Base-by-base conservation (phyloP, 768 basidiomycete genomes). In the Suillus placidus region DNA sequence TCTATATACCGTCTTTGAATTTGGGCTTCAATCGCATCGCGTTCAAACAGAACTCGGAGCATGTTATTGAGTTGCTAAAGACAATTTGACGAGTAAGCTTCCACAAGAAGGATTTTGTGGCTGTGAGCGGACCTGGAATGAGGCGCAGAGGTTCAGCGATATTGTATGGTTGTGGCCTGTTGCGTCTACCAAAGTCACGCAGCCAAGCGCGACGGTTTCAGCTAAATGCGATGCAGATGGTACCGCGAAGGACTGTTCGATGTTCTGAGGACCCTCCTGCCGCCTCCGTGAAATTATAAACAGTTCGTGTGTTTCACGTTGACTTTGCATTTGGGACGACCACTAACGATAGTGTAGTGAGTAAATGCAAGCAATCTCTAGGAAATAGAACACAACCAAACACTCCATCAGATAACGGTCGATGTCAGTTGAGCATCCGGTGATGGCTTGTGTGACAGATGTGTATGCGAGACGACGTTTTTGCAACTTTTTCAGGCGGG, bases 61-160 rank as follows among this genome's bases (percentile, higher is more conserved):
- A 74, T 65, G n/a, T 52, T 65, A 35, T 68, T 67, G 1, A 75
- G 68, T 72, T 74, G 73, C 73, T 73, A 54, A 8, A 47, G 4
- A 8, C 2, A 3, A 34, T n/a, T 37, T 45, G 26, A 30, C 12
- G 13, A 23, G 52, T 32, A 1, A 23, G 32, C 18, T 54, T 54
- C 32, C 18, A 2, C 9, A 23, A 23, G 38, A n/a, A 1, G 1
- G 16, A 1, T 23, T 47, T 43, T 18, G 14, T 18, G 8, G 23
- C 66, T 5, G 40, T 14, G 14, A 40, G 32, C 42, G 7, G 56
- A 72, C 74, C 70, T 74, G 67, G 3, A 68, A 75, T 47, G 73
- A 74, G 8, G 67, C 47, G 49, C 73, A 74, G 55, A 64, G 73
- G 23, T 75, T 67, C 70, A 74, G 61, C n/a, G 60, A 43, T 67